Base-by-base conservation (phyloP, 805 yeast genomes). In the Allodekkera sacchari region DNA sequence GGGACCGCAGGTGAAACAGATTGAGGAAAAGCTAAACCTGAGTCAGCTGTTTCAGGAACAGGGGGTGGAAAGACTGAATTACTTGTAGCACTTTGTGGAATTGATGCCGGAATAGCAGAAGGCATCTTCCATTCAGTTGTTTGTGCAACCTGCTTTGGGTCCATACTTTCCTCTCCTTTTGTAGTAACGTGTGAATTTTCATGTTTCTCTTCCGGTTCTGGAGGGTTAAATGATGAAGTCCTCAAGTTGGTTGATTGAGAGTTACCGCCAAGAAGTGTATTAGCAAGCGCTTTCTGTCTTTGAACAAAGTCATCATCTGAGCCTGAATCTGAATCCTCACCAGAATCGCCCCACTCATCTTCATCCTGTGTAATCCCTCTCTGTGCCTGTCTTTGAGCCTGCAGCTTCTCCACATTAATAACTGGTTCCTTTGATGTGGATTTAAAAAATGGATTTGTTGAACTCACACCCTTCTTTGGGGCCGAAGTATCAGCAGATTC, bases 351-450 rank as follows among this genome's bases (percentile, higher is more conserved):
- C 47, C 56, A 50, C 3, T 50, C 53, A 34, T 59, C 75, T 31
- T 58, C 63, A 24, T 57, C 63, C 18, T 49, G 55, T 7, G 58
- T 57, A 25, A 59, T 45, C 4, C 78, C 78, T 53, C 88, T 65
- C 51, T 82, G 89, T 6, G 83, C 72, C 18, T 70, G 74, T 54
- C 92, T 65, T 53, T 81, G 88, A 3, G 77, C 79, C 34, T 75
- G 79, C 18, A 81, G 72, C 37, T 74, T 72, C 38, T 64, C 64
- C 1, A 71, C 59, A 47, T 78, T 83, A 41, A 76, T 57, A 18
- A 37, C 46, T 4, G 54, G 43, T 7, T 47, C 58, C 1, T 57
- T 40, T 14, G 53, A 38, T 15, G 46, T 41, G 10, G 74, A 68
- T 47, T 72, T 74, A 55, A 78, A 79, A 47, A 77, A 78, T 30